Evolutionary conservation across 2,329 filamentous ascomycete species (phyloP), one percentile per base, ranked within the genome.

Genomic region (Fusarium sp.): DNA sequence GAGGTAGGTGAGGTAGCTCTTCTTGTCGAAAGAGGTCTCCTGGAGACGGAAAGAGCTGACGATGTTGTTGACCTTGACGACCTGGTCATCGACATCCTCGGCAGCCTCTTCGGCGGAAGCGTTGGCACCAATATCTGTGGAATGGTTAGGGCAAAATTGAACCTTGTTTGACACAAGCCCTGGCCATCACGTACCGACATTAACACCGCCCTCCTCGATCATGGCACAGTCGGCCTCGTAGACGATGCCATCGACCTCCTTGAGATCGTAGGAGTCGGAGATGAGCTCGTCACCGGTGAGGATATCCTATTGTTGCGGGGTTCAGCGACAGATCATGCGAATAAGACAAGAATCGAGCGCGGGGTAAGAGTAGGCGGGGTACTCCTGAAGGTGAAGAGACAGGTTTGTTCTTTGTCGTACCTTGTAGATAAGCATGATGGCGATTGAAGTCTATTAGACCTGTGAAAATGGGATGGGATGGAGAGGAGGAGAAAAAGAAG

Each of bases 191-290:
- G 75, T 82, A 94, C 92, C 87, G 80, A 97, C 90, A 74, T 88
- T 83, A 80, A 95, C 90, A 73, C 83, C 89, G 73, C 90, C 94
- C 83, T 95, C 87, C 67, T 89, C 90, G 85, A 98, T 94, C 90
- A 95, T 97, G 81, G 88, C 87, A 85, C 95, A 97, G 86, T 99
- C 92, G 81, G 91, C 92, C 87, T 98, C 95, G 86, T 93, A 98
- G 78, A 92, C 90, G 76, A 93, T 86, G 76, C 89, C 90, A 82
- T 95, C 93, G 72, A 95, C 81, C 82, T 92, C 87, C 86, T 93
- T 94, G 81, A 97, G 83, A 77, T 94, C 87, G 87, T 92, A 98
- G 77, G 93, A 96, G 86, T 98, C 95, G 80, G 96, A 97, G 90
- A 98, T 91, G 83, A 99, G 89, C 92, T 99, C 96, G 86, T 98